phyloP scores from a whole-genome alignment of 257 asterid genomes.

The Nicotiana undulata region DNA sequence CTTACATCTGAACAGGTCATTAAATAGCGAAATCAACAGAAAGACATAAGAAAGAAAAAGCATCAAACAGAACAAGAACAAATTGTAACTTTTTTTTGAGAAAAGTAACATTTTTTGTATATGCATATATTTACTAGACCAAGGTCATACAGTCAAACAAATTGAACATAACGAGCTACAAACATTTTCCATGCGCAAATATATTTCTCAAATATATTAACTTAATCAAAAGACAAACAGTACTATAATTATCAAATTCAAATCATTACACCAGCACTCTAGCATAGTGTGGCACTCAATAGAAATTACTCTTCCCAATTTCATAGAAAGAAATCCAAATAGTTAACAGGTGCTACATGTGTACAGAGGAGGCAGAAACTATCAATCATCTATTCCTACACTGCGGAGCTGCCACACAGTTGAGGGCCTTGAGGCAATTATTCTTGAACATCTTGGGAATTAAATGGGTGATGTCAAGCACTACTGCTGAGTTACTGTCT shows the following conservation, averaged over 20 bases:
- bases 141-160: too few species aligned
- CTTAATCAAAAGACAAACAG: not conserved
- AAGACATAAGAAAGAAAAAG: not conserved
- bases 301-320: not conserved
- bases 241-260: not conserved
- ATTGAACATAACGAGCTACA: too few species aligned
- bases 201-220: not conserved
- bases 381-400: too few species aligned
- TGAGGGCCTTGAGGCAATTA: too few species aligned
- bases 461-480: too few species aligned
- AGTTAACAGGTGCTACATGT: too few species aligned
- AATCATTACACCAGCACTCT: not conserved
- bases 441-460: too few species aligned
- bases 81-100: not conserved
- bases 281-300: not conserved
- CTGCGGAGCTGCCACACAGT: too few species aligned
- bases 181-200: not conserved
- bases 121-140: too few species aligned
- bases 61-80: not conserved
- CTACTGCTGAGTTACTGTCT: too few species aligned
- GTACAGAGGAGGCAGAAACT: too few species aligned
- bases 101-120: too few species aligned
- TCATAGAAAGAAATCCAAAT: not conserved
- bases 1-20: slow-evolving; percentile 56
- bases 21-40: not conserved